Percentiles rank a stretch among this genome's conserved stretches.
Evolutionary conservation across 768 basidiomycete species (phyloP).

Genomic region (Suillus subaureus): DNA sequence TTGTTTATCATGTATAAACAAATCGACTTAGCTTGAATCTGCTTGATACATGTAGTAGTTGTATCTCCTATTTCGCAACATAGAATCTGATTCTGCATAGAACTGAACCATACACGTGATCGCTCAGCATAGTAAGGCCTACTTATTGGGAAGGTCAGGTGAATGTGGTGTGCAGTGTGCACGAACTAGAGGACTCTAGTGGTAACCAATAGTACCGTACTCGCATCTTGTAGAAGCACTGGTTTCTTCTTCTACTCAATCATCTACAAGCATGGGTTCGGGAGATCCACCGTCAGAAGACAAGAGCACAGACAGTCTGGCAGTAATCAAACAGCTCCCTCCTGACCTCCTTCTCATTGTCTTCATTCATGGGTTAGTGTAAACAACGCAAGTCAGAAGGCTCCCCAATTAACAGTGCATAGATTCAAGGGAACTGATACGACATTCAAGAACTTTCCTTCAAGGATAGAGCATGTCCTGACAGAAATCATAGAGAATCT

Average conservation of each 20-base stretch:
- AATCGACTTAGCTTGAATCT: no score
- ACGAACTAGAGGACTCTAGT: no score
- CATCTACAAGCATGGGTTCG: neutral
- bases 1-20: no score
- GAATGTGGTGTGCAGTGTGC: no score
- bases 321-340: constrained; percentile 18
- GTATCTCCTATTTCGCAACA: no score
- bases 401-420: constrained; percentile 10
- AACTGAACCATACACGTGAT: no score
- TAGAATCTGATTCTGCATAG: no score
- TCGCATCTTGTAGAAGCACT: no score
- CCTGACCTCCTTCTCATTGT: constrained; percentile 62
- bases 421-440: constrained; percentile 66
- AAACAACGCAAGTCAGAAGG: neutral
- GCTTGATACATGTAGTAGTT: no score
- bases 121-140: no score
- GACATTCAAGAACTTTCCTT: constrained; percentile 79
- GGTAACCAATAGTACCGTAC: no score
- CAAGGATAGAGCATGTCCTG: constrained; percentile 75
- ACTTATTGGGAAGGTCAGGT: no score
- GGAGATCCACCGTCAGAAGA: constrained; percentile 2
- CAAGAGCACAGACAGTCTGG: constrained; percentile 11
- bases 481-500: constrained; percentile 60
- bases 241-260: neutral
- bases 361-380: constrained; percentile 78